Percentiles rank a stretch among this genome's conserved stretches.
These are phyloP conservation scores for Alternaria viburni DNA, from an alignment of 2,329 filamentous ascomycete genomes.

Conservation along the genomic window DNA sequence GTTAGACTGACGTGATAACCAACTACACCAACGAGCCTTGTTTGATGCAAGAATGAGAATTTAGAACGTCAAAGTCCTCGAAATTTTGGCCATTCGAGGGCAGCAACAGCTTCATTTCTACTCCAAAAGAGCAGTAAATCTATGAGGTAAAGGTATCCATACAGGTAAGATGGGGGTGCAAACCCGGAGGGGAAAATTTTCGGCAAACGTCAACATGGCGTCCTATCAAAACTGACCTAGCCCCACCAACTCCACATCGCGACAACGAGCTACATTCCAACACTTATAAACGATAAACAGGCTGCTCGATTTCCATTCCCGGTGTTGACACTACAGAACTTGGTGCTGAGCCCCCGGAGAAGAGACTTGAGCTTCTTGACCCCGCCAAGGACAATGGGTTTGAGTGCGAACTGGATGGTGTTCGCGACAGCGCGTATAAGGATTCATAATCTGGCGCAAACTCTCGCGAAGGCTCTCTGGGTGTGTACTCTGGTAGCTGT, in stretches of 20 bases:
- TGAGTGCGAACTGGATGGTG: slow-evolving; percentile 17
- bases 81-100: background rate
- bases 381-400: slow-evolving; percentile 5
- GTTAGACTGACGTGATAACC: slow-evolving; percentile 58
- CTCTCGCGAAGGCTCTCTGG: slow-evolving; percentile 36
- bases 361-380: slow-evolving; percentile 25
- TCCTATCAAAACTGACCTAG: background rate
- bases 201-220: background rate
- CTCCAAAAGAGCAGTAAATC: background rate
- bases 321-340: slow-evolving; percentile 18
- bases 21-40: slow-evolving; percentile 52
- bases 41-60: background rate
- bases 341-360: slow-evolving; percentile 9
- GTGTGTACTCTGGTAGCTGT: slow-evolving; percentile 39
- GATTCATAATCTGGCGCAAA: slow-evolving; percentile 42
- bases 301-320: slow-evolving; percentile 16
- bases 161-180: background rate
- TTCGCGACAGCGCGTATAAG: slow-evolving; percentile 28
- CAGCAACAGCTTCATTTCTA: background rate
- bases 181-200: background rate
- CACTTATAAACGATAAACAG: background rate
- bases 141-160: background rate
- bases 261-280: background rate
- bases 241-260: background rate
- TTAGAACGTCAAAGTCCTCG: background rate